Base-by-base conservation (phyloP, 140 eudicot species). In the Anethum foeniculum region DNA sequence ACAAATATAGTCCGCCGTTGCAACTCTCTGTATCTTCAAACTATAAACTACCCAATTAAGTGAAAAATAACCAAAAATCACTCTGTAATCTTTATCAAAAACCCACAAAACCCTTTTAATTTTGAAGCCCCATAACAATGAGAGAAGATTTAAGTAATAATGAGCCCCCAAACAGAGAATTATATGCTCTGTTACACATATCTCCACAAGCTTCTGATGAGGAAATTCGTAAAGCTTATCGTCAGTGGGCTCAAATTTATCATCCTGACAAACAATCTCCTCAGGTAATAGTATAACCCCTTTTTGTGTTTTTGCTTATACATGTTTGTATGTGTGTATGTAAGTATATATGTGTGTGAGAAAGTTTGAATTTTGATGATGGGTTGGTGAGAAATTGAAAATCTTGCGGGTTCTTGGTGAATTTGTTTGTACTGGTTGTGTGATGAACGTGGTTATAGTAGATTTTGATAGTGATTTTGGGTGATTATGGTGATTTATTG, bases 191-290 rank as follows among this genome's bases (percentile, higher is more conserved):
- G 73, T 93, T 95, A 43, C 85, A 95, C 82, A 77, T 95, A 5
- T 92, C 99, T 10, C 99, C 99, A 10, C 92, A 95, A 82, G 99
- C 99, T 75, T 89, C 99, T 10, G 96, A 91, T 86, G 99, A 95
- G 84, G 99, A 95, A 86, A 95, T 95, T 76, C 89, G 97, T 78
- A 92, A 84, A 87, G 97, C 99, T 67, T 92, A 95, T 89, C 93
- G 95, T 19, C 94, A 89, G 56, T 94, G 93, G 92, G 97, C 97
- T 52, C 93, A 89, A 88, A 71, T 94, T 58, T 94, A 94, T 79
- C 98, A 94, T 80, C 98, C 98, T 76, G 98, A 94, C 81, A 94
- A 94, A 77, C 98, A 94, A 81, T 86, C 85, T 90, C 85, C 85
- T 18, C 85, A 83, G 79, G 98, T 83, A 88, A 46, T 0, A 54